A percentile compares a stretch with the other conserved stretches of the same genome.
These are phyloP conservation scores for Ailanthus altissimus DNA, from an alignment of 345 rosid genomes.

Conservation along the genomic window DNA sequence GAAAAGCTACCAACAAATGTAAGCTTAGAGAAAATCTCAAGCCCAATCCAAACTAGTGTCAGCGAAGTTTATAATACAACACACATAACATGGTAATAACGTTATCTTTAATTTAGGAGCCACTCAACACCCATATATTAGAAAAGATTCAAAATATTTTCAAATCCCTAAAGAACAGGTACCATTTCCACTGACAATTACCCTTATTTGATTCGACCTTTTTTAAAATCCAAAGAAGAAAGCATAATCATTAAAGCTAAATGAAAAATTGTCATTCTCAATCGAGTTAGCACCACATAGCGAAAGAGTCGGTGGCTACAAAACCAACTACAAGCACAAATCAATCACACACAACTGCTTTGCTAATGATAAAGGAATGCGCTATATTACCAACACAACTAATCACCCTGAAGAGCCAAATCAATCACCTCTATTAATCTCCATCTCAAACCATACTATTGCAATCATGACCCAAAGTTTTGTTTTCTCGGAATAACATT, in stretches of 20 bases:
- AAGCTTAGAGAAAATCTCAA: background rate
- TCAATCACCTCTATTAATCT: background rate
- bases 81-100: background rate
- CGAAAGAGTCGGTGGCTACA: background rate
- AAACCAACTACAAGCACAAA: background rate
- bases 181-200: background rate
- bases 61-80: background rate
- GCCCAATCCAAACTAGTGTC: background rate
- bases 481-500: background rate
- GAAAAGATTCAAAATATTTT: background rate
- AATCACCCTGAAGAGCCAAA: background rate
- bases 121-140: background rate
- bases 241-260: background rate
- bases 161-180: background rate
- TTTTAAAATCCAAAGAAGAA: background rate
- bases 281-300: background rate
- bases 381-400: background rate
- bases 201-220: background rate
- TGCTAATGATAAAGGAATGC: background rate
- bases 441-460: background rate
- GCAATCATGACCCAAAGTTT: background rate
- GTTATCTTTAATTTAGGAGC: background rate
- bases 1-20: background rate
- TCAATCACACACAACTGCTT: background rate
- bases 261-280: background rate